Evolutionary conservation across 1,284 basidiomycete species (phyloP), one percentile per base, ranked within the genome.

Genomic region (Coniferiporia sulphurascens): DNA sequence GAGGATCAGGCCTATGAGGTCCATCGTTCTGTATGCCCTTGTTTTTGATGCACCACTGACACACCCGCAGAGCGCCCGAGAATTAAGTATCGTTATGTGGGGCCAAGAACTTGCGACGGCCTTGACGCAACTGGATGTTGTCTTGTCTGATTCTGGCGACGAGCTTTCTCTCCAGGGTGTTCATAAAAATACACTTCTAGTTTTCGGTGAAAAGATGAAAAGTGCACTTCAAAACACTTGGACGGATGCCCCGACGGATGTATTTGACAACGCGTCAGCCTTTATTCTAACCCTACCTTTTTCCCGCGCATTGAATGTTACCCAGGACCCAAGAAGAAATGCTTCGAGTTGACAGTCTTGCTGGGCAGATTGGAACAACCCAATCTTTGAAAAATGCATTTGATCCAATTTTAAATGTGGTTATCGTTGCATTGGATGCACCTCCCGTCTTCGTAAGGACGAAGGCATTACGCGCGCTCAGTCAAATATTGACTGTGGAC

Each of bases 401-500:
- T 69, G 83, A 89, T 44, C 85, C 88, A 0, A 89, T 96, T 53
- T 73, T 97, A 4, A 85, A 83, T 35, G 85, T 87, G 15, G 85
- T 95, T 19, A 70, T 96, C 21, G 73, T 78, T 56, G 85, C 91
- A 1, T 79, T 95, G 62, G 91, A 94, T 67, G 87, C 89, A 0
- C 81, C 88, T 1, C 82, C 86, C 2, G 93, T 96, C 22, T 91
- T 89, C 65, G 87, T 95, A 77, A 83, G 94, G 38, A 94, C 93
- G 0, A 97, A 97, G 69, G 95, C 94, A 0, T 75, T 98, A 45
- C 82, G 89, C 53, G 93, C 92, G 0, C 78, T 97, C 9, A 89
- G 92, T 3, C 84, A 89, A 66, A 89, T 97, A 50, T 84, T 96
- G 32, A 89, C 86, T 0, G 89, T 87, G 61, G 94, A 97, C 71